phyloP scores from a whole-genome alignment of 2,329 filamentous ascomycete genomes.

The Talaromyces pinophilus region DNA sequence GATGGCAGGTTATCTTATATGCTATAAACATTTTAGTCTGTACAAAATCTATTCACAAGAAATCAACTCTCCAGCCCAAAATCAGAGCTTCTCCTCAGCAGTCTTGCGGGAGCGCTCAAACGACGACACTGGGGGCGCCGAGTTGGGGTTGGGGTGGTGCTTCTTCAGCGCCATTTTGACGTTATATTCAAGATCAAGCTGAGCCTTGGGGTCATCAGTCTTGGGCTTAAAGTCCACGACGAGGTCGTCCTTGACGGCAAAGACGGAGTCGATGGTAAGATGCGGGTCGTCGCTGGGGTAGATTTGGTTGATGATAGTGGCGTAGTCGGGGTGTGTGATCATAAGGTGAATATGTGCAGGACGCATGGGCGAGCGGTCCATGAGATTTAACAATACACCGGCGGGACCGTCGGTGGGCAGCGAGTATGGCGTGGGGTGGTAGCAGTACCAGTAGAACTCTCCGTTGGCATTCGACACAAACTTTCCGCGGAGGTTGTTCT shows the following conservation, averaged over 20 bases:
- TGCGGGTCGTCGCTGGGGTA: conserved; percentile 62
- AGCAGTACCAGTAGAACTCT: conserved; percentile 73
- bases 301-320: conserved; percentile 59
- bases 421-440: conserved; percentile 71
- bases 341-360: conserved; percentile 65
- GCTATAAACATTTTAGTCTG: background rate
- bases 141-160: conserved; percentile 44
- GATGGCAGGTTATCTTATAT: conserved; percentile 4
- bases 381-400: conserved; percentile 53
- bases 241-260: conserved; percentile 63
- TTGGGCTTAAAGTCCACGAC: conserved; percentile 59
- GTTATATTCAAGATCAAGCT: conserved; percentile 63
- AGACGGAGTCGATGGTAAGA: conserved; percentile 60
- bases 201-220: conserved; percentile 54
- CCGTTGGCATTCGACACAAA: conserved; percentile 71
- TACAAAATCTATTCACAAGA: conserved; percentile 10
- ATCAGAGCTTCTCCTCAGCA: background rate
- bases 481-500: conserved; percentile 76
- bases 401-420: conserved; percentile 65
- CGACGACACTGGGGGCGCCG: conserved; percentile 40
- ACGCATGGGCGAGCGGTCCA: conserved; percentile 62
- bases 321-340: conserved; percentile 58
- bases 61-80: background rate
- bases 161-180: conserved; percentile 40
- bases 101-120: conserved; percentile 40